Percentiles rank a stretch among this genome's conserved stretches.
phyloP scores from a whole-genome alignment of 768 basidiomycete genomes.

The Gyrodon lividus region DNA sequence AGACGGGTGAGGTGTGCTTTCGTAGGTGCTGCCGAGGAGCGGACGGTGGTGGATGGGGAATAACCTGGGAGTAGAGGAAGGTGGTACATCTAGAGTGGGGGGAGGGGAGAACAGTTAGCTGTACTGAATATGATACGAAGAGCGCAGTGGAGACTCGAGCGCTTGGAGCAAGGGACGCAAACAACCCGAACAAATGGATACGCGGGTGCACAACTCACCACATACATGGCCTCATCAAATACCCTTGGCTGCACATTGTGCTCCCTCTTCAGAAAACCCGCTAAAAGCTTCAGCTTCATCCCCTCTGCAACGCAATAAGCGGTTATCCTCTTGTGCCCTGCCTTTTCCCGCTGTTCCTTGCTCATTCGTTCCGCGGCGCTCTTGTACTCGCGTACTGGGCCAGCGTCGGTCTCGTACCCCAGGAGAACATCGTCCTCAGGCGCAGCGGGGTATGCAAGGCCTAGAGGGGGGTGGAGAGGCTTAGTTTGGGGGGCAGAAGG shows the following conservation, averaged over 20 bases:
- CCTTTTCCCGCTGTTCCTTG: constrained; percentile 79
- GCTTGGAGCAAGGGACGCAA: not conserved
- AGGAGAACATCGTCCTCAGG: constrained; percentile 49
- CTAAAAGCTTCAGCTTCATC: constrained; percentile 80
- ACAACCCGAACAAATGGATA: constrained; percentile 3
- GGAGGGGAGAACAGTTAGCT: not conserved
- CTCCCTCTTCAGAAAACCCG: constrained; percentile 86
- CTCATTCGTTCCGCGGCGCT: constrained; percentile 87
- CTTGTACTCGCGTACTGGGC: constrained; percentile 69
- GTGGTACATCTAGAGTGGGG: constrained; percentile 71
- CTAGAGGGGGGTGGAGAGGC: constrained; percentile 43
- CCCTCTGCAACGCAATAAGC: constrained; percentile 88
- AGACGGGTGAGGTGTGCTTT: constrained; percentile 66
- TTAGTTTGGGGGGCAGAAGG: constrained; percentile 89
- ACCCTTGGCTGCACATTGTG: constrained; percentile 86
- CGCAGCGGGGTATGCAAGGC: constrained; percentile 11
- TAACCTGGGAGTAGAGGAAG: constrained; percentile 91
- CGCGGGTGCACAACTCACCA: constrained; percentile 51
- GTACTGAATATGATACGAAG: not conserved
- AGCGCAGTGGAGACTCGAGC: too few species aligned
- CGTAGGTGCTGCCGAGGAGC: constrained; percentile 69
- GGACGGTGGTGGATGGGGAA: constrained; percentile 76
- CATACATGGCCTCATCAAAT: constrained; percentile 93
- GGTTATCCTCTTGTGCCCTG: constrained; percentile 79
- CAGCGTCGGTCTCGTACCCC: constrained; percentile 65